Evolutionary conservation across 225 moss, liverwort and hornwort genomes (phyloP), one percentile per base, ranked within the genome.

Genomic region (Rhytidiadelphus loreus): DNA sequence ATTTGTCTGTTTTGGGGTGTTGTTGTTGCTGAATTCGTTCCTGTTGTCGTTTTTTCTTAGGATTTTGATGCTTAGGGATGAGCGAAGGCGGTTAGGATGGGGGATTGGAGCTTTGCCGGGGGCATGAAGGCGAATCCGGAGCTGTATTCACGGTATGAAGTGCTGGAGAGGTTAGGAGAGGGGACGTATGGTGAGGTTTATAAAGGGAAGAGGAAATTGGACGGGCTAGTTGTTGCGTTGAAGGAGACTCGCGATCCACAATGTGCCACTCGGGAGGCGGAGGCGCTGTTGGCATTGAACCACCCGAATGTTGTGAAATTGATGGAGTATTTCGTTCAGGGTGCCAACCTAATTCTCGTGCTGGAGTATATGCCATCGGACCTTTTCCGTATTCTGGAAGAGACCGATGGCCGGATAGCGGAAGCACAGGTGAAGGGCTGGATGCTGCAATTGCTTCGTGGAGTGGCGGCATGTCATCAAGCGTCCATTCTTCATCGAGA

Each of bases 141-240:
- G 87, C 88, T 99, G 81, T 94, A 93, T 80, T 92, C 95, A 80
- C 95, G 95, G 53, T 97, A 99, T 83, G 97, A 97, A 82, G 95
- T 99, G 86, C 89, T 97, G 85, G 97, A 97, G 89, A 95, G 95
- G 91, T 90, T 99, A 33, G 99, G 99, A 64, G 96, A 96, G 84
- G 99, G 99, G 44, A 96, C 96, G 13, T 97, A 95, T 83, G 99
- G 96, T 48, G 97, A 99, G 89, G 99, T 99, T 32, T 94, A 85
- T 44, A 92, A 92, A 88, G 99, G 94, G 89, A 93, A 93, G 90
- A 93, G 99, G 70, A 95, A 90, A 85, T 86, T 90, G 70, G 99
- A 99, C 77, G 91, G 89, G 65, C 87, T 94, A 46, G 88, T 96
- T 43, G 97, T 99, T 24, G 99, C 99, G 59, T 80, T 99, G 86